These are phyloP conservation scores for Limonium bicolor DNA, from an alignment of 148 eudicot species.

Conservation along the genomic window DNA sequence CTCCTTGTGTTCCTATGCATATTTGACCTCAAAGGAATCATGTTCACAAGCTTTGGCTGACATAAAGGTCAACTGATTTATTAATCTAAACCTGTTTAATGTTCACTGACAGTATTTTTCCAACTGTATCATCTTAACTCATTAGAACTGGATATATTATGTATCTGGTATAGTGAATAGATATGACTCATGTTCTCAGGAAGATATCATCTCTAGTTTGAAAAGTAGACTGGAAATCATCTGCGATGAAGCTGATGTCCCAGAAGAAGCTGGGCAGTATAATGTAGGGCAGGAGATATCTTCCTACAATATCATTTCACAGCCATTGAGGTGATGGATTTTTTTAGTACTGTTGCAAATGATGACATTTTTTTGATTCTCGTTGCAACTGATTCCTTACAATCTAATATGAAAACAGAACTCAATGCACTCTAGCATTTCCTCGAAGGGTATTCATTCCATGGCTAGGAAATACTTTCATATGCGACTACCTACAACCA, in stretches of 20 bases:
- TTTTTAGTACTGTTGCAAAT: no score
- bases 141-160: no score
- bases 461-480: conserved; percentile 58
- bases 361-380: no score
- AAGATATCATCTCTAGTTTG: conserved; percentile 66
- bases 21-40: conserved; percentile 70
- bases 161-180: no score
- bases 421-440: conserved; percentile 44
- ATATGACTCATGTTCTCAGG: conserved; percentile 45
- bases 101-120: no score
- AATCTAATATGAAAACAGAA: conserved; percentile 23
- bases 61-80: conserved; percentile 45
- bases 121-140: no score
- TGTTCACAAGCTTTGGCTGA: conserved; percentile 84
- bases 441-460: conserved; percentile 86
- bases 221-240: conserved; percentile 68
- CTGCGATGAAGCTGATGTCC: conserved; percentile 68
- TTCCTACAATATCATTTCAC: conserved; percentile 28
- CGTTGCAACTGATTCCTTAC: no score
- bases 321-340: conserved; percentile 43
- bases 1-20: conserved; percentile 68
- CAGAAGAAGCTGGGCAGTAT: no score
- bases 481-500: conserved; percentile 75
- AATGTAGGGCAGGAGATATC: no score
- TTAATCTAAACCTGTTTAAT: no score